Conservation (phyloP, 305 asterid species). For the Fraxinus albicans region DNA sequence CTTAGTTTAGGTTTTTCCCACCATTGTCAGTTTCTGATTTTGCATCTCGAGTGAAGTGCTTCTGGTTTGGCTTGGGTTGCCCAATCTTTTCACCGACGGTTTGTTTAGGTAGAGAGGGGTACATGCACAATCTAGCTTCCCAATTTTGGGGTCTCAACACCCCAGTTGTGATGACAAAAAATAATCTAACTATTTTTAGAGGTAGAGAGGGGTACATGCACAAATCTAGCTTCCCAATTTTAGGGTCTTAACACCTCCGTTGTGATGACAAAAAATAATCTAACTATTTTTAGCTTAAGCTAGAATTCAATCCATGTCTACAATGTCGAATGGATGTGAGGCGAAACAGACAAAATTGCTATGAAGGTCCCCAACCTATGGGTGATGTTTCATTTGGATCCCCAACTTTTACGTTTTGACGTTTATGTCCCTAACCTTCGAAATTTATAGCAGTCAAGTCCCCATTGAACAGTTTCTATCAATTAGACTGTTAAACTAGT, state of each 20-base stretch:
- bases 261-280: background rate
- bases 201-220: background rate
- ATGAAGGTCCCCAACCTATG: background rate
- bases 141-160: background rate
- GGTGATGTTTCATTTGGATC: background rate
- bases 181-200: background rate
- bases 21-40: background rate
- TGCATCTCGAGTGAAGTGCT: background rate
- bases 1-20: background rate
- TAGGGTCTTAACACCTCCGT: background rate
- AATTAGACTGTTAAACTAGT: background rate
- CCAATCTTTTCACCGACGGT: background rate
- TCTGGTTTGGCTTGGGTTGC: background rate
- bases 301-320: background rate
- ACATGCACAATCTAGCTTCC: background rate
- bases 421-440: background rate
- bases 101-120: background rate
- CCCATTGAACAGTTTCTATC: background rate
- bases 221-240: background rate
- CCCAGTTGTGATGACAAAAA: background rate
- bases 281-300: background rate
- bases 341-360: background rate
- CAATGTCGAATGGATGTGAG: background rate
- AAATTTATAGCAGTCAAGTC: background rate
- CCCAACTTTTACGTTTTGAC: background rate